Evolutionary conservation across 108 stramenopile genomes (phyloP).

Genomic region (Epithemia pelagica): DNA sequence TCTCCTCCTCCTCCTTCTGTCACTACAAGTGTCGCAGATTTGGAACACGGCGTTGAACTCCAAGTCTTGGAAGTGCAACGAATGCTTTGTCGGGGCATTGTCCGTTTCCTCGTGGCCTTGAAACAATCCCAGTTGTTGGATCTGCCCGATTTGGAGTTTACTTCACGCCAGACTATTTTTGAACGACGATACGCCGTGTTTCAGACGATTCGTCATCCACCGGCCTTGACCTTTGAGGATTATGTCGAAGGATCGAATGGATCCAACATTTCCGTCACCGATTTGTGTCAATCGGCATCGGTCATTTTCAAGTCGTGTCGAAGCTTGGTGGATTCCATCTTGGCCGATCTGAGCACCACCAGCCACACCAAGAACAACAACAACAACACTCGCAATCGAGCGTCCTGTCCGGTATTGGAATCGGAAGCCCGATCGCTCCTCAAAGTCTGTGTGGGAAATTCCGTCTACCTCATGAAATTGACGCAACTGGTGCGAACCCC

Average conservation of each 20-base stretch:
- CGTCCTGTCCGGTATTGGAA: constrained; percentile 20
- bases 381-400: not conserved
- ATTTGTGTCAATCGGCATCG: constrained; percentile 44
- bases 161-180: constrained; percentile 48
- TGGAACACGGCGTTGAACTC: constrained; percentile 56
- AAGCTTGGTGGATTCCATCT: constrained; percentile 28
- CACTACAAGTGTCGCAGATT: constrained; percentile 43
- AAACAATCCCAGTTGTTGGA: constrained; percentile 52
- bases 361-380: not conserved
- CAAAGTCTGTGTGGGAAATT: constrained; percentile 69
- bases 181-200: constrained; percentile 69
- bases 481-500: constrained; percentile 11
- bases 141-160: constrained; percentile 37
- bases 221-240: constrained; percentile 54
- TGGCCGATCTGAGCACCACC: constrained; percentile 9
- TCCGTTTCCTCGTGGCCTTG: constrained; percentile 58
- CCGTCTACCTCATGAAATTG: constrained; percentile 54
- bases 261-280: constrained; percentile 30
- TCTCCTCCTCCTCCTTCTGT: constrained; percentile 1
- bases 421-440: constrained; percentile 37
- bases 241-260: constrained; percentile 57
- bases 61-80: constrained; percentile 39
- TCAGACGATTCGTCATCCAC: constrained; percentile 51
- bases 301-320: constrained; percentile 58
- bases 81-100: constrained; percentile 57